phyloP scores from a whole-genome alignment of 257 asterid genomes.

The Osmanthus fragrans region DNA sequence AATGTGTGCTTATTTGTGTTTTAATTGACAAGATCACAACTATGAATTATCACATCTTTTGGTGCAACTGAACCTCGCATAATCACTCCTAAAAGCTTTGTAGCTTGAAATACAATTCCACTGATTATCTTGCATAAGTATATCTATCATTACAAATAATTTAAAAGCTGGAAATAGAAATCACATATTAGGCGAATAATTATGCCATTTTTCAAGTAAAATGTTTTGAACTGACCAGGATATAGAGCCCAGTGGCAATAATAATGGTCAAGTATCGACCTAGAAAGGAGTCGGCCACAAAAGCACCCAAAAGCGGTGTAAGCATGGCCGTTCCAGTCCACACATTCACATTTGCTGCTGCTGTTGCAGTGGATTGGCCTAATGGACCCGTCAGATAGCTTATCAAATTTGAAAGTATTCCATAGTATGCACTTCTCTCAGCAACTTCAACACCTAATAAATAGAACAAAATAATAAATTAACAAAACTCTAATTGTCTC shows the following conservation, averaged over 20 bases:
- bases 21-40: too few species aligned
- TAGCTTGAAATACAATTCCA: not conserved
- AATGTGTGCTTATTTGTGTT: too few species aligned
- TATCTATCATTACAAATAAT: not conserved
- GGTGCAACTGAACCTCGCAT: too few species aligned
- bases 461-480: too few species aligned
- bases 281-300: conserved; percentile 28
- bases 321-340: conserved; percentile 32
- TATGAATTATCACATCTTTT: too few species aligned
- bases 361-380: conserved; percentile 32
- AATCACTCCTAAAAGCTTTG: not conserved
- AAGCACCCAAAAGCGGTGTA: conserved; percentile 32
- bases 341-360: conserved; percentile 27
- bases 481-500: not conserved
- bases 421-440: conserved; percentile 34
- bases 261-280: conserved; percentile 30
- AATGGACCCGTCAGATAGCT: conserved; percentile 33
- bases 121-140: not conserved
- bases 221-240: conserved; percentile 19
- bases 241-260: conserved; percentile 23
- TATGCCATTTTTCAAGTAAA: not conserved
- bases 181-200: not conserved
- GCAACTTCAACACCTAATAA: conserved; percentile 27
- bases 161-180: not conserved
- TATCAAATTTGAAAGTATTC: conserved; percentile 33